phyloP scores from a whole-genome alignment of 768 basidiomycete species.

The Phaeotremella fagi region DNA sequence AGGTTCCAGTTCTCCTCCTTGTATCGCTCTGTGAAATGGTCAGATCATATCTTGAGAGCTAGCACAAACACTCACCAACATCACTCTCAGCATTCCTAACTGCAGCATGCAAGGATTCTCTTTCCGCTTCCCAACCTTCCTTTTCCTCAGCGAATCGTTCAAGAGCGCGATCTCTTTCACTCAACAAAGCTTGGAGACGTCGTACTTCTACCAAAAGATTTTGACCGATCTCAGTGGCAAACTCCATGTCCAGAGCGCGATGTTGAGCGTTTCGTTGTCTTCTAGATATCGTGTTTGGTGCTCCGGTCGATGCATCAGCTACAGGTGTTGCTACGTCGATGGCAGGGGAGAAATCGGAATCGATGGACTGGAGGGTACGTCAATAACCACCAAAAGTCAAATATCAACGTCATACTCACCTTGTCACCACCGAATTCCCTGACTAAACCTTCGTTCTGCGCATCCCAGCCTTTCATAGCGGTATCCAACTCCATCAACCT shows the following conservation, averaged over 20 bases:
- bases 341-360: conserved; percentile 64
- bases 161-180: conserved; percentile 86
- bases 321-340: conserved; percentile 11
- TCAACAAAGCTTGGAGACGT: conserved; percentile 80
- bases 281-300: conserved; percentile 24
- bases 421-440: conserved; percentile 31
- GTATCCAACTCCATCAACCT: conserved; percentile 39
- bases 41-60: conserved; percentile 1
- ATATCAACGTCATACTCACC: conserved; percentile 12
- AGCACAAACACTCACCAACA: conserved; percentile 57
- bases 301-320: not conserved
- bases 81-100: conserved; percentile 76
- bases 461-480: conserved; percentile 42
- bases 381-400: not conserved
- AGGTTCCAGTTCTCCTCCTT: conserved; percentile 99
- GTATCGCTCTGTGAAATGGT: conserved; percentile 67
- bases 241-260: conserved; percentile 59
- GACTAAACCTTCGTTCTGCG: conserved; percentile 44
- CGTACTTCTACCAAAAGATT: conserved; percentile 85
- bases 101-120: conserved; percentile 68
- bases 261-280: conserved; percentile 43
- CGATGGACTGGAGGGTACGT: conserved; percentile 37
- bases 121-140: conserved; percentile 73
- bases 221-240: conserved; percentile 96
- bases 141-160: conserved; percentile 88